Evolutionary conservation across 1,139 yeast genomes (phyloP), one percentile per base, ranked within the genome.

Genomic region (Saccharomyces hybrid): DNA sequence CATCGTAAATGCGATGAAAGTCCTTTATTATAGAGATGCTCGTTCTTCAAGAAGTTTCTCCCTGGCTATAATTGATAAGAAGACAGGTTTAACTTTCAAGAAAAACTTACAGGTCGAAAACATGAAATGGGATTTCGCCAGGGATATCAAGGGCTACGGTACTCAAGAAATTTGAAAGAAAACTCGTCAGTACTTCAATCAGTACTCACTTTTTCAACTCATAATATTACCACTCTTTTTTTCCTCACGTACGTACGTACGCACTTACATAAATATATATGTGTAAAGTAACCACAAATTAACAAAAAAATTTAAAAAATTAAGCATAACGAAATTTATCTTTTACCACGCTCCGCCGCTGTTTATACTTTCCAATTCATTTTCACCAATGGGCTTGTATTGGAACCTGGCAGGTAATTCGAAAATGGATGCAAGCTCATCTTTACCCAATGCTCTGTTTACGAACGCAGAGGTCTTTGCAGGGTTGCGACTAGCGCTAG

Each of bases 11-110:
- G 83, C 95, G 66, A 90, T 95, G 98, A 89, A 88, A 73, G 96
- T 95, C 5, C 78, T 95, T 61, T 93, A 85, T 72, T 95, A 95
- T 77, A 82, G 99, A 72, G 99, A 95, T 70, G 99, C 98, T 2
- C 83, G 99, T 67, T 87, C 97, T 20, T 75, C 88, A 60, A 96
- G 93, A 70, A 85, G 84, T 67, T 95, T 86, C 73, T 79, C 93
- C 0, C 73, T 93, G 63, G 95, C 93, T 13, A 82, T 91, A n/a
- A 78, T 93, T 57, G 78, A 81, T 51, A 84, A 81, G 56, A 77
- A 75, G 32, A 77, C 79, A 50, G 82, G 83, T 41, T 79, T 89
- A 58, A 78, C 76, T 55, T 76, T 87, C 63, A 88, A 86, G 66
- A 83, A 84, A 71, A 78, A 82, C 60, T 76, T 86, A 61, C 82